phyloP scores from a whole-genome alignment of 2,329 filamentous ascomycete genomes.

The Nemania bipapillata region DNA sequence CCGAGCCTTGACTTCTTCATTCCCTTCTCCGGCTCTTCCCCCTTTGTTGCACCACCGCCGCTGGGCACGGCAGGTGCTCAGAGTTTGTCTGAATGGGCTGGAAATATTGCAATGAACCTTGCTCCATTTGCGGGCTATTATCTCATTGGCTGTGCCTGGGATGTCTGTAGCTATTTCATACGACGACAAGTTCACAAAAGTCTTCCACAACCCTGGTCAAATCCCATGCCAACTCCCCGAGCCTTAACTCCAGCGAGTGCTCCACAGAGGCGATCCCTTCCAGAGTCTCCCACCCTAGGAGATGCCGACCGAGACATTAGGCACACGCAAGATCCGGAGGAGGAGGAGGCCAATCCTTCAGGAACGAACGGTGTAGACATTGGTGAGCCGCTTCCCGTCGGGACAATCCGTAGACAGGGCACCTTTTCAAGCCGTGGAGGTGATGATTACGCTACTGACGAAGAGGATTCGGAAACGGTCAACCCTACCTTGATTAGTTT shows the following conservation, averaged over 20 bases:
- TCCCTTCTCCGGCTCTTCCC: slow-evolving; percentile 64
- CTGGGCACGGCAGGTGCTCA: slow-evolving; percentile 53
- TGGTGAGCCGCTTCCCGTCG: slow-evolving; percentile 48
- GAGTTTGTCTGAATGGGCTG: slow-evolving; percentile 59
- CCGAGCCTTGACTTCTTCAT: slow-evolving; percentile 64
- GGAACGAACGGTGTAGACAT: slow-evolving; percentile 50
- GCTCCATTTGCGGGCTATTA: slow-evolving; percentile 62
- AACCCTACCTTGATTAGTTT: slow-evolving; percentile 70
- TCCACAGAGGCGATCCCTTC: slow-evolving; percentile 42
- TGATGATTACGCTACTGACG: slow-evolving; percentile 65
- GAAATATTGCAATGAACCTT: slow-evolving; percentile 56
- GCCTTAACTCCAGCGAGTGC: slow-evolving; percentile 13
- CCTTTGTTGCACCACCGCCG: slow-evolving; percentile 60
- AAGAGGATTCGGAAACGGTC: slow-evolving; percentile 66
- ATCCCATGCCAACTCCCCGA: slow-evolving; percentile 27
- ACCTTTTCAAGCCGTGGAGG: slow-evolving; percentile 59
- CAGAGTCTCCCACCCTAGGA: slow-evolving; percentile 50
- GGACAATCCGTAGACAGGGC: slow-evolving; percentile 57
- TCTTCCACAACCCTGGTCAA: slow-evolving; percentile 52
- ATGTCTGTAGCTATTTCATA: slow-evolving; percentile 53
- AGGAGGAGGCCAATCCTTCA: slow-evolving; percentile 42
- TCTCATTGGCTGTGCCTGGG: slow-evolving; percentile 55
- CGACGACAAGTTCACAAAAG: slow-evolving; percentile 54
- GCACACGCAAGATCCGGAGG: slow-evolving; percentile 41
- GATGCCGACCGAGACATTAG: slow-evolving; percentile 49